Evolutionary conservation across 495 filamentous ascomycete species (phyloP).

Genomic region (Cercophora newfieldiana): DNA sequence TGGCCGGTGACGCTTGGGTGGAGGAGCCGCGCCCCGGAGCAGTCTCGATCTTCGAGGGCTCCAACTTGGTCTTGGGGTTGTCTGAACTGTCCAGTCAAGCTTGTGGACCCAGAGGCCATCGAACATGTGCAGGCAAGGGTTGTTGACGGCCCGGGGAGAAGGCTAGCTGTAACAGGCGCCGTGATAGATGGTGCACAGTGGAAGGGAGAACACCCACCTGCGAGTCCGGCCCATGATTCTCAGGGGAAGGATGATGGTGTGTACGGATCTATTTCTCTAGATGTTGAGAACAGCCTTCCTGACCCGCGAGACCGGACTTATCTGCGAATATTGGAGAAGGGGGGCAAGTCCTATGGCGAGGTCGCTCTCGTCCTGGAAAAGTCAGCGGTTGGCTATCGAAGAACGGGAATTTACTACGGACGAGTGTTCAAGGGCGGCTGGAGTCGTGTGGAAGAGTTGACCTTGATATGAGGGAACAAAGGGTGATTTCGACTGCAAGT

Average conservation of each 20-base stretch:
- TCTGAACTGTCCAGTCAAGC: background rate
- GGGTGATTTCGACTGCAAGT: too few species aligned
- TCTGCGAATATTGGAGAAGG: background rate
- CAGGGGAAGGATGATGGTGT: background rate
- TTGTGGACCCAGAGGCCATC: background rate
- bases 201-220: background rate
- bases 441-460: background rate
- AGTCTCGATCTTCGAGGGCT: background rate
- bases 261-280: background rate
- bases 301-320: background rate
- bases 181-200: background rate
- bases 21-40: background rate
- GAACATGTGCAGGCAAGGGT: background rate
- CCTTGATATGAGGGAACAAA: background rate
- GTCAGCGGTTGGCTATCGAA: background rate
- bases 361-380: background rate
- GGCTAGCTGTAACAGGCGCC: background rate
- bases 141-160: background rate
- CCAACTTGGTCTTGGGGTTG: background rate
- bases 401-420: background rate
- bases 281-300: background rate
- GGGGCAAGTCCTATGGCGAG: background rate
- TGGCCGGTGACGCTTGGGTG: background rate
- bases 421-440: background rate
- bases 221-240: background rate